Conservation (phyloP, 441 rosid genomes). For the Eutrema salsugineum region DNA sequence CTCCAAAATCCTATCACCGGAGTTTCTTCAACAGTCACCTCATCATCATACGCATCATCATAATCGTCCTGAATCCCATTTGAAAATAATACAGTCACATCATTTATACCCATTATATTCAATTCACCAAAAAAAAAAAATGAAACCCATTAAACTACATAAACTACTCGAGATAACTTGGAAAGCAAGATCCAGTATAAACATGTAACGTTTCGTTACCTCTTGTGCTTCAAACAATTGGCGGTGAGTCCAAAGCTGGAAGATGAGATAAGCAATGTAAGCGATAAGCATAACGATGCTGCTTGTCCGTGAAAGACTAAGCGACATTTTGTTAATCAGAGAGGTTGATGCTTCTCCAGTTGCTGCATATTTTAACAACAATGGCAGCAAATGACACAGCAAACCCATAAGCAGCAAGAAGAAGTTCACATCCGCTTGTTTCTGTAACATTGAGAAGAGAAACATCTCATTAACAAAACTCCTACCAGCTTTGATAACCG, state of each 20-base stretch:
- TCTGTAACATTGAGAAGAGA: constrained; percentile 38
- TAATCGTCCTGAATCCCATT: constrained; percentile 39
- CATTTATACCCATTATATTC: too few relatives aligned
- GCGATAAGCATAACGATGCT: constrained; percentile 75
- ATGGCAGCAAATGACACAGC: constrained; percentile 67
- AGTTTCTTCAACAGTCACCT: constrained; percentile 37
- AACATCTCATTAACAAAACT: background rate
- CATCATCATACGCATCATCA: constrained; percentile 47
- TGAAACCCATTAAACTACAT: too few relatives aligned
- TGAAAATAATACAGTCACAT: background rate
- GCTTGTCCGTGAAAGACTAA: constrained; percentile 65
- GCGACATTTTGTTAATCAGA: constrained; percentile 33
- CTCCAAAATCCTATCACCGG: constrained; percentile 84
- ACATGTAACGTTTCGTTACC: constrained; percentile 22
- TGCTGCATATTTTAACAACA: constrained; percentile 45
- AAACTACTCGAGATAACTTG: too few relatives aligned
- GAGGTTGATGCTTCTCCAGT: constrained; percentile 22
- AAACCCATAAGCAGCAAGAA: constrained; percentile 60
- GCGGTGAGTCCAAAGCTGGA: constrained; percentile 75
- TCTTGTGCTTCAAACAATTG: constrained; percentile 65
- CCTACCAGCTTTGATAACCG: too few relatives aligned
- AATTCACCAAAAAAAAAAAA: too few relatives aligned
- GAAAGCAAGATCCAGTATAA: too few relatives aligned
- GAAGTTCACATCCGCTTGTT: constrained; percentile 82
- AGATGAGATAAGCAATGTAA: constrained; percentile 58